A percentile compares a stretch with the other conserved stretches of the same genome.
Evolutionary conservation across 768 basidiomycete species (phyloP).

Genomic region (Guyanaporus albipodus): DNA sequence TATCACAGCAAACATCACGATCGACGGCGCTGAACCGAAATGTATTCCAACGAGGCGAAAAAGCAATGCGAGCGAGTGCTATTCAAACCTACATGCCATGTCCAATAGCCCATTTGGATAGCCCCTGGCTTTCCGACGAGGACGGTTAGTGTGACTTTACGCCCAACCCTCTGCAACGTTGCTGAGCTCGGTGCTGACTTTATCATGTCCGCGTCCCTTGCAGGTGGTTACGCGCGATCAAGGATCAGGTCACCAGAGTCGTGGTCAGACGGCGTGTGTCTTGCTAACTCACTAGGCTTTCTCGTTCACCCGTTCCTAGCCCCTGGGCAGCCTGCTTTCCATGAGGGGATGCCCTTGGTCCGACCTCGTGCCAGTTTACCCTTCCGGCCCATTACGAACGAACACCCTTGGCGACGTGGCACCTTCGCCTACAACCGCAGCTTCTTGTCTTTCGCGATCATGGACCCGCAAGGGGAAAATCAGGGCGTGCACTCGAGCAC

Average conservation of each 20-base stretch:
- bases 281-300: conserved; percentile 15
- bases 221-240: conserved; percentile 1
- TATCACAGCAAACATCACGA: too few species aligned
- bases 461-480: conserved; percentile 24
- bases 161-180: conserved; percentile 11
- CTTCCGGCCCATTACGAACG: conserved; percentile 27
- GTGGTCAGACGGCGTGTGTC: conserved; percentile 12
- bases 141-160: conserved; percentile 3
- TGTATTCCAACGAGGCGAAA: conserved; percentile 1
- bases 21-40: too few species aligned
- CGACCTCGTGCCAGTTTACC: conserved; percentile 30
- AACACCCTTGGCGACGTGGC: conserved; percentile 27
- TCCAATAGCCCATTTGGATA: conserved; percentile 2
- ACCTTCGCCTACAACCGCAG: conserved; percentile 16
- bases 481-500: conserved; percentile 24
- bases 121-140: conserved; percentile 11
- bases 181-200: too few species aligned
- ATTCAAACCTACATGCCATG: too few species aligned
- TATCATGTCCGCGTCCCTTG: conserved; percentile 1
- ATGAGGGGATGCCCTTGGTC: conserved; percentile 25
- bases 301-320: conserved; percentile 15
- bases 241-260: neutral
- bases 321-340: conserved; percentile 17
- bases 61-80: too few species aligned
- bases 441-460: conserved; percentile 15